phyloP scores from a whole-genome alignment of 2,329 filamentous ascomycete genomes.

The Chrysosporium keratinophilum region DNA sequence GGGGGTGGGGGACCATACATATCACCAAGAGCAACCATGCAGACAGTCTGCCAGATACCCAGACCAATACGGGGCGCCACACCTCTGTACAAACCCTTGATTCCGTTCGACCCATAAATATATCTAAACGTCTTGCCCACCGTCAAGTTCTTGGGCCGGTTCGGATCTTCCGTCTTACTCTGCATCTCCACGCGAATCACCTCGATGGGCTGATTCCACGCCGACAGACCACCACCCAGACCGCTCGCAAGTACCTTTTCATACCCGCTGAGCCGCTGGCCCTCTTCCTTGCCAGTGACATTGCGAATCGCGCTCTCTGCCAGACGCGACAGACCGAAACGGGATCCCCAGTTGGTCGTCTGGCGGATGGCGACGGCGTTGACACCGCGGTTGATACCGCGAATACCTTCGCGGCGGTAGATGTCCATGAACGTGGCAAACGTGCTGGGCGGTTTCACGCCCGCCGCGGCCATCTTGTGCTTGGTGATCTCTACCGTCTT shows the following conservation, averaged over 20 bases:
- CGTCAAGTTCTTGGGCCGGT: slow-evolving; percentile 98
- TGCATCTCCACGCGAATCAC: slow-evolving; percentile 99
- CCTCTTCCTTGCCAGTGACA: slow-evolving; percentile 65
- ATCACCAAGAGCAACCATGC: slow-evolving; percentile 98
- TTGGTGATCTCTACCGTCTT: slow-evolving; percentile 99
- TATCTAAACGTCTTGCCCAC: slow-evolving; percentile 73
- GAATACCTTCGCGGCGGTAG: slow-evolving; percentile 86
- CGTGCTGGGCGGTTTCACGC: slow-evolving; percentile 77
- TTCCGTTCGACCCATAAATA: slow-evolving; percentile 80
- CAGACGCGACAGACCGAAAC: slow-evolving; percentile 86
- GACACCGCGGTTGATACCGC: slow-evolving; percentile 95
- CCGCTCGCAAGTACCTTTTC: slow-evolving; percentile 87
- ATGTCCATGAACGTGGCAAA: slow-evolving; percentile 96
- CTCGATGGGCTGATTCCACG: slow-evolving; percentile 99
- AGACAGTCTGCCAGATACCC: slow-evolving; percentile 97
- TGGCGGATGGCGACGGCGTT: slow-evolving; percentile 97
- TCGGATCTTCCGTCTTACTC: slow-evolving; percentile 95
- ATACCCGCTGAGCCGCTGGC: slow-evolving; percentile 61
- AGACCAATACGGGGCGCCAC: slow-evolving; percentile 89
- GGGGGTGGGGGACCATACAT: slow-evolving; percentile 54
- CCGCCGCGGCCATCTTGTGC: slow-evolving; percentile 78
- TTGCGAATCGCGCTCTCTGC: slow-evolving; percentile 80
- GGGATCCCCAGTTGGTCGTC: slow-evolving; percentile 98
- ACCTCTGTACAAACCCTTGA: slow-evolving; percentile 90
- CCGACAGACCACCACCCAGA: slow-evolving; percentile 84